Percentiles rank a stretch among this genome's conserved stretches.
These are phyloP conservation scores for Conticribra guillardii DNA, from an alignment of 108 stramenopile species.

Conservation along the genomic window DNA sequence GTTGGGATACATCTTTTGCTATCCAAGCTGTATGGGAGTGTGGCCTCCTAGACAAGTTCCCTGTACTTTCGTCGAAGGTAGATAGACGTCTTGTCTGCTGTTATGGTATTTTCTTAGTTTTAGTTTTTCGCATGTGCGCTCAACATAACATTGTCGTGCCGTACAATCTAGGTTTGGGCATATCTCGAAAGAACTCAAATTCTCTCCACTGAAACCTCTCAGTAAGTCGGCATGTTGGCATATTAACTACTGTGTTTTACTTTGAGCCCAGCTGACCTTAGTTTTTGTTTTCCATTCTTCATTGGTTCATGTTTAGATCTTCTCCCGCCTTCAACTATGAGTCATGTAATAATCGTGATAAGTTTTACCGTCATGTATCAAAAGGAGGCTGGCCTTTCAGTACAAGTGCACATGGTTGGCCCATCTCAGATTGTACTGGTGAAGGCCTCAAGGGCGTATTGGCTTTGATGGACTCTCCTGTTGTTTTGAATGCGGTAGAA, in stretches of 20 bases:
- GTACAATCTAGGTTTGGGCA: slow-evolving; percentile 57
- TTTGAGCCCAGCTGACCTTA: too few species aligned
- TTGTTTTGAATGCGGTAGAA: slow-evolving; percentile 56
- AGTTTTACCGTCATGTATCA: slow-evolving; percentile 93
- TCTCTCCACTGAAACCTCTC: slow-evolving; percentile 76
- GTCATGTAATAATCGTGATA: slow-evolving; percentile 68
- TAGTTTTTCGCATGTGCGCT: too few species aligned
- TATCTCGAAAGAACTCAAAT: slow-evolving; percentile 90
- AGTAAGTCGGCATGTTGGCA: slow-evolving; percentile 43
- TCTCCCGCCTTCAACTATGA: slow-evolving; percentile 82
- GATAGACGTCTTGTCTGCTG: neutral
- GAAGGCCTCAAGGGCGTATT: slow-evolving; percentile 94
- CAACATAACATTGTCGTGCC: too few species aligned
- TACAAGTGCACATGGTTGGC: slow-evolving; percentile 98
- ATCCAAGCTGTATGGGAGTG: slow-evolving; percentile 91
- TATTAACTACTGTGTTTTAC: too few species aligned
- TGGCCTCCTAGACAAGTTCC: slow-evolving; percentile 80
- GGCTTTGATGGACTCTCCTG: slow-evolving; percentile 67
- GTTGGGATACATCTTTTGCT: slow-evolving; percentile 99
- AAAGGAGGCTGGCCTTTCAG: slow-evolving; percentile 99
- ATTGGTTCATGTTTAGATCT: too few species aligned
- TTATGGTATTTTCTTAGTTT: neutral
- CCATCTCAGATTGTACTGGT: slow-evolving; percentile 97
- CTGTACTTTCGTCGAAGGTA: slow-evolving; percentile 65
- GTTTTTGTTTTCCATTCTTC: too few species aligned